Evolutionary conservation across 2,329 filamentous ascomycete genomes (phyloP).

Genomic region (Fusarium staphyleae): DNA sequence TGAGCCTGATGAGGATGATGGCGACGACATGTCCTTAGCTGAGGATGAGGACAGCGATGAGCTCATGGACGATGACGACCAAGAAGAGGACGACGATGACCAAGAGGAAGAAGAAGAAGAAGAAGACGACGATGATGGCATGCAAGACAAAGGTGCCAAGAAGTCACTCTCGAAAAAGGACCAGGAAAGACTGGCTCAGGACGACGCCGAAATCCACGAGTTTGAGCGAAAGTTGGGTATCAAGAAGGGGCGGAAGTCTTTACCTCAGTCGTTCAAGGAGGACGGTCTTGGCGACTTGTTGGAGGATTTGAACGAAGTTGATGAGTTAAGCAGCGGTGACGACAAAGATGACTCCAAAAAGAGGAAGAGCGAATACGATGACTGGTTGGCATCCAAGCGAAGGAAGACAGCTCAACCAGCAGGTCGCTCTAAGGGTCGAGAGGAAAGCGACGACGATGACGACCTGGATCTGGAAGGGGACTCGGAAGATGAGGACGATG

Average conservation of each 20-base stretch:
- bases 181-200: conserved; percentile 71
- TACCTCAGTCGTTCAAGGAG: conserved; percentile 76
- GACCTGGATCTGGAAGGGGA: conserved; percentile 33
- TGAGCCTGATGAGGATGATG: conserved; percentile 29
- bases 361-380: conserved; percentile 62
- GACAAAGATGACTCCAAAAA: conserved; percentile 67
- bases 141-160: conserved; percentile 37
- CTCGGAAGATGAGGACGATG: conserved; percentile 33
- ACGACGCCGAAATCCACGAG: conserved; percentile 87
- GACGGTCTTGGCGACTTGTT: conserved; percentile 85
- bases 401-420: conserved; percentile 50
- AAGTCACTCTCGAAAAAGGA: conserved; percentile 27
- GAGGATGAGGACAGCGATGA: conserved; percentile 8
- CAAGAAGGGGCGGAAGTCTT: conserved; percentile 74
- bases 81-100: conserved; percentile 41
- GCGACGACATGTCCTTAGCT: neutral
- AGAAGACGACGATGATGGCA: conserved; percentile 37
- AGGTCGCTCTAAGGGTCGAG: conserved; percentile 17
- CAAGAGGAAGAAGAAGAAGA: conserved; percentile 34
- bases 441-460: conserved; percentile 38
- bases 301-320: conserved; percentile 60
- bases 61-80: conserved; percentile 14
- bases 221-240: conserved; percentile 89
- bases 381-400: conserved; percentile 67
- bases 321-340: conserved; percentile 47